These are phyloP conservation scores for Gomphus sp. DNA, from an alignment of 1,284 basidiomycete species.

Conservation along the genomic window DNA sequence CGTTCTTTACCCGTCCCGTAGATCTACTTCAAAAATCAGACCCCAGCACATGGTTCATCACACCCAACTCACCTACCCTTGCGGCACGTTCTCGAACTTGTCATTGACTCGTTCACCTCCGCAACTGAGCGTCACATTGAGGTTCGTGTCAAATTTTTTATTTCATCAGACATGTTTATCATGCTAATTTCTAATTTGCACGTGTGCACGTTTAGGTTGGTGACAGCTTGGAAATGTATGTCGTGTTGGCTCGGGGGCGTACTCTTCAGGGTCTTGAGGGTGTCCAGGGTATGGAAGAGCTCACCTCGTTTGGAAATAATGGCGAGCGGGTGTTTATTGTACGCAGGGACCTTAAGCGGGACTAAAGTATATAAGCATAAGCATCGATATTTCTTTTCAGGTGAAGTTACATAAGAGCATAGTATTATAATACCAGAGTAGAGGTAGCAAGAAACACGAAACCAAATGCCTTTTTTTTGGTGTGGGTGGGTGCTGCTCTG, in stretches of 20 bases:
- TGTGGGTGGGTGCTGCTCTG: too few species aligned
- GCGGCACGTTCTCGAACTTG: conserved; percentile 70
- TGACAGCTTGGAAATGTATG: conserved; percentile 85
- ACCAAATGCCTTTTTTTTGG: background rate
- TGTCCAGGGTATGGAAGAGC: conserved; percentile 51
- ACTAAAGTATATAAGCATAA: conserved; percentile 29
- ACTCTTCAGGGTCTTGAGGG: conserved; percentile 52
- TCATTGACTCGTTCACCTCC: conserved; percentile 88
- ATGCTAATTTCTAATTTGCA: conserved; percentile 11
- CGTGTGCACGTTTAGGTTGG: conserved; percentile 62
- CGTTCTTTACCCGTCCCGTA: conserved; percentile 27
- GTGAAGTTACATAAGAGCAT: background rate
- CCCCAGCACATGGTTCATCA: conserved; percentile 49
- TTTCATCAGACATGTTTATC: background rate
- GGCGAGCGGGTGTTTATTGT: conserved; percentile 70
- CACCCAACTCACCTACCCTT: conserved; percentile 80
- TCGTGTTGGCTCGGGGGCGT: conserved; percentile 69
- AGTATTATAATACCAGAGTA: background rate
- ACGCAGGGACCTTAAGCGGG: conserved; percentile 65
- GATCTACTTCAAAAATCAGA: conserved; percentile 97
- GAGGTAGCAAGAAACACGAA: background rate
- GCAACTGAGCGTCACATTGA: conserved; percentile 97
- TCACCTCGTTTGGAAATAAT: conserved; percentile 38
- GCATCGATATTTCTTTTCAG: background rate
- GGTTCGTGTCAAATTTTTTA: conserved; percentile 40